Percentiles rank a stretch among this genome's conserved stretches.
Evolutionary conservation across 1,284 basidiomycete species (phyloP).

Genomic region (Phylloboletellus chloephorus): DNA sequence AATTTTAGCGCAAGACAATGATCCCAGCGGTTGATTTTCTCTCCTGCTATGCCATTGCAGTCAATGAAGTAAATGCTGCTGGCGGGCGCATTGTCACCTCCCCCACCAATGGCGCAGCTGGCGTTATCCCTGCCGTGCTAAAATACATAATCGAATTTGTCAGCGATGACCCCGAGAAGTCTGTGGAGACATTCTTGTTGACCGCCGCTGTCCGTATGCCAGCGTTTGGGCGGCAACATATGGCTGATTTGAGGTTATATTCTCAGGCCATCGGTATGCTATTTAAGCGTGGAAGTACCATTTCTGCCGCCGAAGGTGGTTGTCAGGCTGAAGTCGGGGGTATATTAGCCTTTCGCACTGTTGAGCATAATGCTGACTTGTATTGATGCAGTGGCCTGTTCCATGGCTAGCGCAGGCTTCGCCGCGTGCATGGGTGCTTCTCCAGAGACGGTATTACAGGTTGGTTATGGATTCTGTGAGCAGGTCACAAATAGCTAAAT

Average conservation of each 20-base stretch:
- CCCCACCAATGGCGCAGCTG: slow-evolving; percentile 85
- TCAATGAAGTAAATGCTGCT: slow-evolving; percentile 87
- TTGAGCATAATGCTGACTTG: slow-evolving; percentile 4
- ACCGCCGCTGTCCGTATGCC: slow-evolving; percentile 63
- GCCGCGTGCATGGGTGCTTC: slow-evolving; percentile 89
- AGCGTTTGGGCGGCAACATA: neutral
- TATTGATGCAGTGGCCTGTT: slow-evolving; percentile 63
- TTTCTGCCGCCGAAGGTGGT: slow-evolving; percentile 91
- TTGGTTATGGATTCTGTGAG: slow-evolving; percentile 24
- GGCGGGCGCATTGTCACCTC: slow-evolving; percentile 94
- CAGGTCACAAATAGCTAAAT: slow-evolving; percentile 10
- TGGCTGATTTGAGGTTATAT: slow-evolving; percentile 7
- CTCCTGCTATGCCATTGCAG: slow-evolving; percentile 88
- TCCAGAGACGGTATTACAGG: slow-evolving; percentile 75
- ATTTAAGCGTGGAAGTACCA: slow-evolving; percentile 95
- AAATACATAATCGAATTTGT: slow-evolving; percentile 91
- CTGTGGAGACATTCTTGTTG: slow-evolving; percentile 80
- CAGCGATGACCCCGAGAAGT: slow-evolving; percentile 83
- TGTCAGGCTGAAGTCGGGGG: slow-evolving; percentile 86
- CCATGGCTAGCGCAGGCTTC: slow-evolving; percentile 91
- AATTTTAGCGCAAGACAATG: slow-evolving; percentile 64
- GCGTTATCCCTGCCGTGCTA: slow-evolving; percentile 87
- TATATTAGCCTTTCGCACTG: slow-evolving; percentile 24
- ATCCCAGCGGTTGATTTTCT: slow-evolving; percentile 95
- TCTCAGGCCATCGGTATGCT: slow-evolving; percentile 87